Conservation (phyloP, 176 grass and related monocot species). For the Oryza punctata region DNA sequence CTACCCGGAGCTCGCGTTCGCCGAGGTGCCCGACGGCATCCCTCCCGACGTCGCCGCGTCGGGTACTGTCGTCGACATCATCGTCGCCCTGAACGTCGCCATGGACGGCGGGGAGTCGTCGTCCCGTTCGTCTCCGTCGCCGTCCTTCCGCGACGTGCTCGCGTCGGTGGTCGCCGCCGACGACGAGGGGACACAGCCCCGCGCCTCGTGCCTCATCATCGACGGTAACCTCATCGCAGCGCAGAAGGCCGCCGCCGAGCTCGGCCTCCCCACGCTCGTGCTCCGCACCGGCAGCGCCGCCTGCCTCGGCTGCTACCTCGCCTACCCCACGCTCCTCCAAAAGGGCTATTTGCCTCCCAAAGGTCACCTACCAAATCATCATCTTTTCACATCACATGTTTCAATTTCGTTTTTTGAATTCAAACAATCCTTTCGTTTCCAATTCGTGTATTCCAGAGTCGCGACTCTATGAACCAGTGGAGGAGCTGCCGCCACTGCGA, state of each 20-base stretch:
- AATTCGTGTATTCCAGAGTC: too few relatives aligned
- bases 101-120: slow-evolving; percentile 8
- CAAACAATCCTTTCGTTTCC: too few relatives aligned
- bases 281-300: slow-evolving; percentile 30
- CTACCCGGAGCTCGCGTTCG: slow-evolving; percentile 33
- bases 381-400: not conserved
- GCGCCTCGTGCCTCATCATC: slow-evolving; percentile 24
- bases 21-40: slow-evolving; percentile 4
- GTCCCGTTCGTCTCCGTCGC: not conserved
- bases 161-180: not conserved
- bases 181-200: not conserved
- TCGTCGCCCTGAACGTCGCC: slow-evolving; percentile 40
- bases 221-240: slow-evolving; percentile 29
- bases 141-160: not conserved
- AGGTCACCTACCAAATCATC: slow-evolving; percentile 3
- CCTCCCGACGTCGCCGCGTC: not conserved
- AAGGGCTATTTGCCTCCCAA: slow-evolving; percentile 40
- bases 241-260: not conserved
- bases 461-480: not conserved
- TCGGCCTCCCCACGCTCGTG: slow-evolving; percentile 28
- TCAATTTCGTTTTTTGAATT: not conserved
- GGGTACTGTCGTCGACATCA: slow-evolving; percentile 11
- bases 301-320: slow-evolving; percentile 14
- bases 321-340: slow-evolving; percentile 33
- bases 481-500: slow-evolving; percentile 41